These are phyloP conservation scores for Sporothrix sp. DNA, from an alignment of 2,329 filamentous ascomycete species.

Conservation along the genomic window DNA sequence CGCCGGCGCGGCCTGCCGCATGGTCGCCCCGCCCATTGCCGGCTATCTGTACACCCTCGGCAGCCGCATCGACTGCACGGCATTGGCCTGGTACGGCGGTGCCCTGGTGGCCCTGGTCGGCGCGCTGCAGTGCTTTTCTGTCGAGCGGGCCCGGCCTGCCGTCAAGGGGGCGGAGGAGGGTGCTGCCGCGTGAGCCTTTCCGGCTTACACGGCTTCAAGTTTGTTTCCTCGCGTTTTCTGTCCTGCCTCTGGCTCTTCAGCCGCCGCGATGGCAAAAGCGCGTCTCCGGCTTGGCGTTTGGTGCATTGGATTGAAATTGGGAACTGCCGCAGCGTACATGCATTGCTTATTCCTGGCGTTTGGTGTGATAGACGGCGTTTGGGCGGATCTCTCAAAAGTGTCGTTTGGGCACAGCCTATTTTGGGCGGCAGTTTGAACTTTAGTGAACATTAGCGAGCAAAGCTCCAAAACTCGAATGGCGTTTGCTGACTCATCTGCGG, in stretches of 20 bases:
- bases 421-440: no score
- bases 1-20: constrained; percentile 56
- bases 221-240: no score
- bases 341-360: neutral
- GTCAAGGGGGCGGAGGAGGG: neutral
- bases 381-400: neutral
- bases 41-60: constrained; percentile 55
- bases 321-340: no score
- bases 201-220: no score
- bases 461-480: neutral
- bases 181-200: neutral
- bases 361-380: no score
- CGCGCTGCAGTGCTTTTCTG: constrained; percentile 50
- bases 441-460: neutral
- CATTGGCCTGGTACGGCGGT: constrained; percentile 55
- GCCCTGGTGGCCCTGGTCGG: constrained; percentile 46
- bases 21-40: constrained; percentile 55
- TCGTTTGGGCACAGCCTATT: no score
- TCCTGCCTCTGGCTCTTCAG: no score
- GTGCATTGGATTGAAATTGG: no score
- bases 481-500: neutral
- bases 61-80: constrained; percentile 48
- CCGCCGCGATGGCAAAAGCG: no score
- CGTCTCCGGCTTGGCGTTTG: no score
- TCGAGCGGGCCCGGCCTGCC: constrained; percentile 26